Conservation (phyloP, 1,284 basidiomycete genomes). For the Thelephora terrestris region DNA sequence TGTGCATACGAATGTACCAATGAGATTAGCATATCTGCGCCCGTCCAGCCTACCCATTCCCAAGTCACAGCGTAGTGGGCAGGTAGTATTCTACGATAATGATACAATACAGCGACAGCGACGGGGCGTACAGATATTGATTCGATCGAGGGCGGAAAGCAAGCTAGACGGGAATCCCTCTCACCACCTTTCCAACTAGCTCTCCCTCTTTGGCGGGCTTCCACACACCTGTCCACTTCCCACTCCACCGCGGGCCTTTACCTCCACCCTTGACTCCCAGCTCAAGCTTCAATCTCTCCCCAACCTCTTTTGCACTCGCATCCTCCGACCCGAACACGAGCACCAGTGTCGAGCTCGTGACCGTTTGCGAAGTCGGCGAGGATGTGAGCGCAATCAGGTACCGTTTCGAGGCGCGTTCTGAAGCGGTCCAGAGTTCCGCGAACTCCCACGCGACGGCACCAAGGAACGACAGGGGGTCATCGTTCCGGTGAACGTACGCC, state of each 20-base stretch:
- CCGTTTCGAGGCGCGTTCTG: conserved; percentile 17
- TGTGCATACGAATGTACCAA: too few species aligned
- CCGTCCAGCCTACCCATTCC: too few species aligned
- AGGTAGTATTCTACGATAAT: too few species aligned
- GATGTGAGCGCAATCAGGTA: conserved; percentile 53
- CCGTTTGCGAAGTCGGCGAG: conserved; percentile 44
- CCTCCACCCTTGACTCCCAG: conserved; percentile 56
- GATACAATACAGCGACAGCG: too few species aligned
- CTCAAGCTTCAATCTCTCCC: conserved; percentile 46
- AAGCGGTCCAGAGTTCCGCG: conserved; percentile 21
- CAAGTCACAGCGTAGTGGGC: too few species aligned
- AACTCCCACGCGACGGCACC: conserved; percentile 44
- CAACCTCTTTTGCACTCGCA: conserved; percentile 46
- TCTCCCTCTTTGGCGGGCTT: conserved; percentile 22
- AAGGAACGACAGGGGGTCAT: conserved; percentile 58
- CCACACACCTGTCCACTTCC: conserved; percentile 43
- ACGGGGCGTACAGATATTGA: too few species aligned
- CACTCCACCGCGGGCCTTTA: conserved; percentile 57
- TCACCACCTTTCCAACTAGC: conserved; percentile 33
- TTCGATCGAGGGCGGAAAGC: too few species aligned
- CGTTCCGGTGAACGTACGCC: conserved; percentile 46
- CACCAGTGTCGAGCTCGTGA: conserved; percentile 41
- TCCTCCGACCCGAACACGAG: conserved; percentile 52
- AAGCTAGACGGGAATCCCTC: conserved; percentile 2
- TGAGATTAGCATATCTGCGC: too few species aligned